Evolutionary conservation across 306 rosid genomes (phyloP).

Genomic region (Glycine soja): DNA sequence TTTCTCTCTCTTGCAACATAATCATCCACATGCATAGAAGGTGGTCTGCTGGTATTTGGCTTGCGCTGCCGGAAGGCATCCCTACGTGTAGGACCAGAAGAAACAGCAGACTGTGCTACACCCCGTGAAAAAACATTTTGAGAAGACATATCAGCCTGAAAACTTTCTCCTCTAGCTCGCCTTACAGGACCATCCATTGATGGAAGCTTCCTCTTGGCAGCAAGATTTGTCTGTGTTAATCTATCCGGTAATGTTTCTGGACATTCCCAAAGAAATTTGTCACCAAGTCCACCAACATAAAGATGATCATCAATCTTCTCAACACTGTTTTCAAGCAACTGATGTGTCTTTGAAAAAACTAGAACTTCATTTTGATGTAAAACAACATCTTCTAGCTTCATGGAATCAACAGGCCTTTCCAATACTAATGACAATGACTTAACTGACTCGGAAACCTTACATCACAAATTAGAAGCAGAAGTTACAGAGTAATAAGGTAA

Average conservation of each 20-base stretch:
- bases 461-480: conserved; percentile 49
- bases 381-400: conserved; percentile 54
- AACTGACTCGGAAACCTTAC: conserved; percentile 70
- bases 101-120: conserved; percentile 58
- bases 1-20: conserved; percentile 96
- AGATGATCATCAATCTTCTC: conserved; percentile 75
- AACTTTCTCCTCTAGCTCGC: conserved; percentile 90
- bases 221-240: conserved; percentile 61
- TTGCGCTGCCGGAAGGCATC: conserved; percentile 97
- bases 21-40: conserved; percentile 99
- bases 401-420: conserved; percentile 67
- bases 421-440: conserved; percentile 68
- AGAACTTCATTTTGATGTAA: conserved; percentile 56
- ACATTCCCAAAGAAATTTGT: conserved; percentile 91
- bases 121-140: conserved; percentile 81
- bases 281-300: conserved; percentile 68
- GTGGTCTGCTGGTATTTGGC: conserved; percentile 99
- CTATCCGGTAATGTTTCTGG: conserved; percentile 94
- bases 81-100: conserved; percentile 92
- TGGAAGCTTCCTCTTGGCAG: conserved; percentile 73
- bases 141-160: conserved; percentile 64
- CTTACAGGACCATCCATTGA: conserved; percentile 72
- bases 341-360: conserved; percentile 61
- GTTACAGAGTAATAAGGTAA: conserved; percentile 40
- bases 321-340: conserved; percentile 57